Conservation (phyloP, 2,329 filamentous ascomycete species). For the Zymoseptoria tritici region DNA sequence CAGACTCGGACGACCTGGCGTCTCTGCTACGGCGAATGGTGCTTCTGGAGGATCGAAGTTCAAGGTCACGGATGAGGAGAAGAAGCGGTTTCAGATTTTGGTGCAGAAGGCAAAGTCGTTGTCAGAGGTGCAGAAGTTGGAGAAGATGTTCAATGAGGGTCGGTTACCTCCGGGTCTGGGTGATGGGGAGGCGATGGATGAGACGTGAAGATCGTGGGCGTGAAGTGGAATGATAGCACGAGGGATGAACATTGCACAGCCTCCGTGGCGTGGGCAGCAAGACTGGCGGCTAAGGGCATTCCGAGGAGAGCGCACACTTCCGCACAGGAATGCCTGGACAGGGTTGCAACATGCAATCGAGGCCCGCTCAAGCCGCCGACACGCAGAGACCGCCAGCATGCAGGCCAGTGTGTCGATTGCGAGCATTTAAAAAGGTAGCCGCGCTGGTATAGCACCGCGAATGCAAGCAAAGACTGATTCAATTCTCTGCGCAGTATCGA, state of each 20-base stretch:
- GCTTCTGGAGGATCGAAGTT: constrained; percentile 34
- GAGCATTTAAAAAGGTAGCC: too few relatives aligned
- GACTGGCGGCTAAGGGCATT: not conserved
- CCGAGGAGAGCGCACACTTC: not conserved
- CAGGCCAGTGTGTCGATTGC: too few relatives aligned
- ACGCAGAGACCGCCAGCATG: too few relatives aligned
- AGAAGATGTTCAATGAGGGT: constrained; percentile 88
- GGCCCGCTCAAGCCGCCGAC: not conserved
- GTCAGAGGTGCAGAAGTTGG: constrained; percentile 80
- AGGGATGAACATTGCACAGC: not conserved
- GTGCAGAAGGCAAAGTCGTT: constrained; percentile 84
- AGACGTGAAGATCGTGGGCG: constrained; percentile 20
- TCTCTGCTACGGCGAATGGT: constrained; percentile 52
- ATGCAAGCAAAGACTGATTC: too few relatives aligned
- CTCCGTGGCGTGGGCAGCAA: not conserved
- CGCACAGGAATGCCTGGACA: not conserved
- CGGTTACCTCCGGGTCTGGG: constrained; percentile 53
- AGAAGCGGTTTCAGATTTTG: constrained; percentile 73
- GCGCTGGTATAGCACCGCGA: too few relatives aligned
- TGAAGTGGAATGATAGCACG: not conserved
- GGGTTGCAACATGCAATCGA: not conserved
- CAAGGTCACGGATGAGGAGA: constrained; percentile 74
- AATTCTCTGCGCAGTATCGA: too few relatives aligned
- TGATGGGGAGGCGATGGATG: constrained; percentile 27
- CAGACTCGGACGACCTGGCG: constrained; percentile 6